Evolutionary conservation across 495 filamentous ascomycete species (phyloP), one percentile per base, ranked within the genome.

Genomic region (Venustampulla echinocandica): DNA sequence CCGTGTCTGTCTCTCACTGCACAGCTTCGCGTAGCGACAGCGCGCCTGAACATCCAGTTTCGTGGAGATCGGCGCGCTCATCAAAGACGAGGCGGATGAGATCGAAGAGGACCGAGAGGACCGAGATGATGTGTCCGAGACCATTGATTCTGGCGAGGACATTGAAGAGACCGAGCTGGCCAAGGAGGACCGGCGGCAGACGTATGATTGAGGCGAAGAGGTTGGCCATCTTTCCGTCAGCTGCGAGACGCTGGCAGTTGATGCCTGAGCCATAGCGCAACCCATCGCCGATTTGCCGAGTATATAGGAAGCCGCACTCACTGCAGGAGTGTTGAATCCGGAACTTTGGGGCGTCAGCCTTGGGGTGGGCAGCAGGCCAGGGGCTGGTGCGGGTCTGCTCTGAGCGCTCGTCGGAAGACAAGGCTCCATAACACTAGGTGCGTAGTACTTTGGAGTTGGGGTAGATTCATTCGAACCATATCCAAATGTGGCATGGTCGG

Each of bases 141-240:
- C 68, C 86, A 92, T 90, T 46, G 87, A 93, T 55, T 94, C 88
- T 34, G 88, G 88, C 27, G 87, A 93, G 42, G 87, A 93, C 32
- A 78, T 73, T 22, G 79, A 81, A 2, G 87, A 92, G 50, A 79
- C 72, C 5, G 85, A 82, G 57, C 79, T 84, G 59, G 86, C 84
- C 50, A 86, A 68, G 30, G 87, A 88, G 18, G 84, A 84, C 48
- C 84, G 80, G 46, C 85, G 79, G 51, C 74, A 70, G 64, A 72
- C 67, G 66, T 81, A 69, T 65, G 67, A 66, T 61, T 74, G 61
- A 59, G 70, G 67, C 20, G 75, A 72, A 44, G 71, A 63, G 55
- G 66, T 69, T 72, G 61, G 80, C 79, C 73, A 86, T 69, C 70
- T 67, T 32, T 76, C 74, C 10, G 69, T 43, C n/a, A 53, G 50